These are phyloP conservation scores for Phytophthora sojae DNA, from an alignment of 352 stramenopile genomes.

Conservation along the genomic window DNA sequence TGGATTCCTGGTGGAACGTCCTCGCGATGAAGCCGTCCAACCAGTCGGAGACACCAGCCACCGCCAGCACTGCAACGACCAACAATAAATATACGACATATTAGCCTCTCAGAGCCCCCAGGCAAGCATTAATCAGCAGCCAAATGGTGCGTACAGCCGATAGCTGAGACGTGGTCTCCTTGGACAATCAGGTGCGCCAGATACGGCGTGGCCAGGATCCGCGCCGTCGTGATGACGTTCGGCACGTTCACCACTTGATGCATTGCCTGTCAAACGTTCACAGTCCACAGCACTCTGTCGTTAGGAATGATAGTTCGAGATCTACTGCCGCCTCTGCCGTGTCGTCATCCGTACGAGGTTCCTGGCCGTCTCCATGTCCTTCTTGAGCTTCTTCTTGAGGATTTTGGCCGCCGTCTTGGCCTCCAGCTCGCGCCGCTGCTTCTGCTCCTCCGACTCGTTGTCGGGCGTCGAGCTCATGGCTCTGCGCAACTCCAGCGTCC, in stretches of 20 bases:
- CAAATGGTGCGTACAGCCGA: conserved; percentile 55
- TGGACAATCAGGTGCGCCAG: conserved; percentile 77
- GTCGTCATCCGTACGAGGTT: conserved; percentile 41
- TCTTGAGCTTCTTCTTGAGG: conserved; percentile 58
- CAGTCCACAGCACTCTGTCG: neutral
- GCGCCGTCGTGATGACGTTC: conserved; percentile 82
- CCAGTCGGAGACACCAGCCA: conserved; percentile 81
- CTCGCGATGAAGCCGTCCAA: conserved; percentile 85
- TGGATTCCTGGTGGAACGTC: conserved; percentile 79
- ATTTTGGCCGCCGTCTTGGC: conserved; percentile 41
- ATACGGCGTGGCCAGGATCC: conserved; percentile 82
- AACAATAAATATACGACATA: conserved; percentile 9
- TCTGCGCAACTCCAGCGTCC: conserved; percentile 7
- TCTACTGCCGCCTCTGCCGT: too few relatives aligned
- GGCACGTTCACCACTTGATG: conserved; percentile 82
- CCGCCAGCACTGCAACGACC: conserved; percentile 60
- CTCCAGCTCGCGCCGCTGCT: conserved; percentile 23
- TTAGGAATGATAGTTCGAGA: neutral
- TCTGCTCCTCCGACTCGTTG: conserved; percentile 16
- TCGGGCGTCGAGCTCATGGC: conserved; percentile 18
- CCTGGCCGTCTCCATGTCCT: conserved; percentile 57
- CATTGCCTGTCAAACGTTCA: conserved; percentile 45
- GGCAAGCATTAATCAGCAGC: neutral
- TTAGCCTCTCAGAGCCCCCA: neutral
- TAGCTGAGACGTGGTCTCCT: conserved; percentile 68